These are phyloP conservation scores for Stemphylium vesicarium DNA, from an alignment of 2,329 filamentous ascomycete species.

Conservation along the genomic window DNA sequence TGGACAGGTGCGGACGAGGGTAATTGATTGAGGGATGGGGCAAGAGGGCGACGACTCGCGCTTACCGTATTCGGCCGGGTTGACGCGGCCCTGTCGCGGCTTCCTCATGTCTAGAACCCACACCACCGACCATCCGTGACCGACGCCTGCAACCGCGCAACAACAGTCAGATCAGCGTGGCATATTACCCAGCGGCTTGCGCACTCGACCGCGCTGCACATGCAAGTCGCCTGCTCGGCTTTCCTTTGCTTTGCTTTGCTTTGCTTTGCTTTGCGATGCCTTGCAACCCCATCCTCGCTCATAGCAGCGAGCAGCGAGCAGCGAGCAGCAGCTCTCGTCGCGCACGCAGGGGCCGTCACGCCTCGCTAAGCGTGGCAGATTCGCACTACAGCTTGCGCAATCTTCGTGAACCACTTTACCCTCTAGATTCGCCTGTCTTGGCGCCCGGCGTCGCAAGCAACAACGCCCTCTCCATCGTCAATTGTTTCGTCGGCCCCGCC, in stretches of 20 bases:
- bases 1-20: constrained; percentile 18
- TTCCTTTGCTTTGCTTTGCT: background rate
- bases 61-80: constrained; percentile 17
- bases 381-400: constrained; percentile 23
- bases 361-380: constrained; percentile 16
- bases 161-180: constrained; percentile 3
- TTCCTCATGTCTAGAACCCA: constrained; percentile 21
- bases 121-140: constrained; percentile 13
- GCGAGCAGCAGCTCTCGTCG: background rate
- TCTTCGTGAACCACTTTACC: constrained; percentile 17
- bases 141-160: constrained; percentile 10
- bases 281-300: background rate
- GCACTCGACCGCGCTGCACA: background rate
- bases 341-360: constrained; percentile 6
- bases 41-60: constrained; percentile 17
- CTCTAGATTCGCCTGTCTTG: constrained; percentile 9
- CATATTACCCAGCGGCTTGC: background rate
- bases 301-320: too few relatives aligned
- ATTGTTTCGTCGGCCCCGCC: constrained; percentile 6
- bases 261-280: background rate
- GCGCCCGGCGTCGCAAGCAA: constrained; percentile 11
- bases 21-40: constrained; percentile 23
- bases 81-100: constrained; percentile 25
- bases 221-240: background rate
- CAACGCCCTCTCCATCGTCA: background rate